A percentile compares a stretch with the other conserved stretches of the same genome.
These are phyloP conservation scores for Didymella segeticola DNA, from an alignment of 2,329 filamentous ascomycete species.

Conservation along the genomic window DNA sequence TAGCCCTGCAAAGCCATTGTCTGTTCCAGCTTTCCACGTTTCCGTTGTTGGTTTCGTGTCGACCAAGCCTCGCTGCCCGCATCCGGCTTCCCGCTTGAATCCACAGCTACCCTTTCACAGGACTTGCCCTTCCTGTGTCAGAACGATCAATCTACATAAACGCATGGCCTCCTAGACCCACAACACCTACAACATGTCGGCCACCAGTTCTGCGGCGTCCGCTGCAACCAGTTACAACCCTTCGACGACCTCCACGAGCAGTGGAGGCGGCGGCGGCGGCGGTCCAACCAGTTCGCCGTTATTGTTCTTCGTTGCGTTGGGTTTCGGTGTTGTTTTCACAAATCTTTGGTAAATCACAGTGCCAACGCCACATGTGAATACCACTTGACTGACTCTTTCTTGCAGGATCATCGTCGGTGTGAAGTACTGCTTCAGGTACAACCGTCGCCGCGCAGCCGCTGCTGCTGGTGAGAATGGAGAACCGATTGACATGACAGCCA, in stretches of 20 bases:
- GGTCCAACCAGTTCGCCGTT: slow-evolving; percentile 74
- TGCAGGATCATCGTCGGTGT: slow-evolving; percentile 97
- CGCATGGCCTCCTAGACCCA: slow-evolving; percentile 26
- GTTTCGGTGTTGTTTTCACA: slow-evolving; percentile 97
- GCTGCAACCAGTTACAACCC: slow-evolving; percentile 5
- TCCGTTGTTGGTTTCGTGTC: slow-evolving; percentile 7
- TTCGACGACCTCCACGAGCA: neutral
- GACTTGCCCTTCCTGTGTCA: neutral
- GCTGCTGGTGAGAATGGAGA: slow-evolving; percentile 77
- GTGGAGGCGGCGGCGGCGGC: slow-evolving; percentile 39
- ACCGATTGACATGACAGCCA: slow-evolving; percentile 83
- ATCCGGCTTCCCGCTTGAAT: slow-evolving; percentile 11
- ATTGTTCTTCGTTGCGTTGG: slow-evolving; percentile 92
- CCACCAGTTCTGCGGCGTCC: slow-evolving; percentile 20
- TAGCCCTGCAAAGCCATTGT: neutral
- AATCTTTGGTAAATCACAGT: slow-evolving; percentile 84
- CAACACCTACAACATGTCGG: slow-evolving; percentile 28
- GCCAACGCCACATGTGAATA: neutral
- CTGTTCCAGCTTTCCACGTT: slow-evolving; percentile 1
- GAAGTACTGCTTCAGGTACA: slow-evolving; percentile 99
- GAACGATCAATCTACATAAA: slow-evolving; percentile 11
- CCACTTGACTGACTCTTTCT: slow-evolving; percentile 31
- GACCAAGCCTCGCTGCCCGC: slow-evolving; percentile 8
- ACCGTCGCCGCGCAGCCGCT: slow-evolving; percentile 85
- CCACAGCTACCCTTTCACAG: neutral